Conservation (phyloP, 768 basidiomycete genomes). For the Ramaria sp. region DNA sequence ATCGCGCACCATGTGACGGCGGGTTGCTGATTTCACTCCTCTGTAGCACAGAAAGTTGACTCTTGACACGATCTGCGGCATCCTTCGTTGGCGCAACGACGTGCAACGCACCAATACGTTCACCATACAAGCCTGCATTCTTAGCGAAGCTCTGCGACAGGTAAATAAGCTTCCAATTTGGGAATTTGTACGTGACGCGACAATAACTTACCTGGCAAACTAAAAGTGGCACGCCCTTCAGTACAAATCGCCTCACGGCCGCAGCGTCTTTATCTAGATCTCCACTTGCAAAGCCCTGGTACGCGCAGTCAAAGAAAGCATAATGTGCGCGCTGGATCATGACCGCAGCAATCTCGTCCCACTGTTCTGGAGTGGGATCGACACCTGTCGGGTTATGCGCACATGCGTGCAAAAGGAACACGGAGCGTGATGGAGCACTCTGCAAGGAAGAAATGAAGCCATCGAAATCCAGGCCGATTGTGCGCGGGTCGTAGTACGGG, state of each 20-base stretch:
- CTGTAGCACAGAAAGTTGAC: constrained; percentile 85
- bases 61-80: constrained; percentile 61
- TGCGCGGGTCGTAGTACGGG: constrained; percentile 89
- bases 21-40: constrained; percentile 95
- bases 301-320: constrained; percentile 92
- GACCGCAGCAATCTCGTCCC: constrained; percentile 64
- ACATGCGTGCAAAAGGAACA: constrained; percentile 87
- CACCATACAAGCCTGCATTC: constrained; percentile 91
- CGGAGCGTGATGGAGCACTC: constrained; percentile 61
- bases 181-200: not conserved
- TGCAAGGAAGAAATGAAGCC: constrained; percentile 54
- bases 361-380: constrained; percentile 83
- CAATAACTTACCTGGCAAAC: constrained; percentile 70
- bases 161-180: not conserved
- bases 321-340: constrained; percentile 69
- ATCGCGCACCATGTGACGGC: constrained; percentile 79
- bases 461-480: constrained; percentile 73
- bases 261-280: constrained; percentile 85
- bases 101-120: constrained; percentile 92
- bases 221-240: constrained; percentile 60
- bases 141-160: constrained; percentile 84
- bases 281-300: constrained; percentile 95
- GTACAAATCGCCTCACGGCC: constrained; percentile 76
- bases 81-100: constrained; percentile 56
- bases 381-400: constrained; percentile 97